Evolutionary conservation across 2,329 filamentous ascomycete genomes (phyloP).

Genomic region (Celoporthe dispersa): DNA sequence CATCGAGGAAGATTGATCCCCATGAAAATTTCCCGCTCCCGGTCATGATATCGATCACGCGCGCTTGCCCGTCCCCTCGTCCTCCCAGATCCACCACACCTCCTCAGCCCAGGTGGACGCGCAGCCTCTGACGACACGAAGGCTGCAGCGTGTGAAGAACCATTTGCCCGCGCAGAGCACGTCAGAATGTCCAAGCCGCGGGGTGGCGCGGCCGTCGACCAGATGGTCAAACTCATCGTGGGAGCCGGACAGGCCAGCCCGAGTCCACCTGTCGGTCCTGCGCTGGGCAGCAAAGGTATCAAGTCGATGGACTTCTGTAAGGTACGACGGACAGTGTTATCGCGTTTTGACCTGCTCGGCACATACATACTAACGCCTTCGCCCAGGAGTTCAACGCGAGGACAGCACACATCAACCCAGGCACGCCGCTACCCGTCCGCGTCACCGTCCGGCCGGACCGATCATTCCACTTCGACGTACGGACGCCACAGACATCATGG

Average conservation of each 20-base stretch:
- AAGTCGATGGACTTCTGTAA: constrained; percentile 99
- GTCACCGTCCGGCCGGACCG: constrained; percentile 93
- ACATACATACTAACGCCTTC: constrained; percentile 29
- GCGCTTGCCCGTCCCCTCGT: neutral
- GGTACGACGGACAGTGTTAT: constrained; percentile 51
- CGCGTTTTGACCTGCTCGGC: constrained; percentile 13
- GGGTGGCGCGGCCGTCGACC: constrained; percentile 55
- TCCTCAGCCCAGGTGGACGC: neutral
- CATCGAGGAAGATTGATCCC: neutral
- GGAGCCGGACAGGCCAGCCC: constrained; percentile 94
- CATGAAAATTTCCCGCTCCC: neutral
- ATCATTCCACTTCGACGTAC: constrained; percentile 89
- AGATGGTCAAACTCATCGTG: constrained; percentile 96
- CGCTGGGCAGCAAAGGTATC: constrained; percentile 94
- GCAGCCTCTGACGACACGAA: constrained; percentile 2
- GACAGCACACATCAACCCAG: constrained; percentile 80
- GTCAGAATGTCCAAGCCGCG: constrained; percentile 57
- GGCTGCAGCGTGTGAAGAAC: constrained; percentile 5
- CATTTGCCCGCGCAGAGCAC: neutral
- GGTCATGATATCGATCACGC: neutral
- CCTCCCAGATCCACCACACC: neutral
- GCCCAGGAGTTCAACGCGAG: constrained; percentile 92
- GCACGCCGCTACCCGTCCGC: constrained; percentile 87
- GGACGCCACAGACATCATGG: constrained; percentile 93
- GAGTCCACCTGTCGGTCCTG: constrained; percentile 93